Base-by-base conservation (phyloP, 2,329 filamentous ascomycete genomes). In the Venturia aucupariae region DNA sequence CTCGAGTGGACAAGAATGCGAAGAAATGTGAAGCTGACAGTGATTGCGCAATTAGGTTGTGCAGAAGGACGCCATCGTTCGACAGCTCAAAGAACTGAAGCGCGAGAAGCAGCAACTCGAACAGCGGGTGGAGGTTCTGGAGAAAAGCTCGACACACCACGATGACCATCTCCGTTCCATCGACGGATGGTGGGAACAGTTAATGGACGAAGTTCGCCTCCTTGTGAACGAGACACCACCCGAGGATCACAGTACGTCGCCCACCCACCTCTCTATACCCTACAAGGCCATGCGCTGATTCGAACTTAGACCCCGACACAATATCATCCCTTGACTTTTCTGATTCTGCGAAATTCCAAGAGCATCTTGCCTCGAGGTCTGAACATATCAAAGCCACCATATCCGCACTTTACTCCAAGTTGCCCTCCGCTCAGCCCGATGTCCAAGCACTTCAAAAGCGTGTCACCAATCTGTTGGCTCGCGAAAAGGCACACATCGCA, bases 1-100 rank as follows among this genome's bases (percentile, higher is more conserved):
- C 22, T 60, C 27, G 27, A 38, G 19, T 7, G 27, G n/a, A 10
- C 51, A n/a, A 62, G 19, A 59, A 27, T 24, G 32, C 30, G 19
- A 3, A 7, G 22, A 55, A 30, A 19, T 22, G 19, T 11, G n/a
- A 39, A n/a, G 15, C 30, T 63, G 44, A 62, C 41, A 3, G 41
- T 24, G 24, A 24, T 39, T 24, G 27, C 19, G 17, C 39, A 15
- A 10, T 11, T 44, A 65, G 64, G 39, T 60, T 30, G 30, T 65
- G 44, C 64, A 63, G 42, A 99, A 97, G 79, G 94, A 96, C 80
- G 94, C 94, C 68, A 96, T 99, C 74, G 88, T 90, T 72, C 90
- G 95, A 65, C 93, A 97, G 78, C 96, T 99, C 92, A 90, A 92
- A 74, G 94, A 97, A 77, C 97, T 96, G 77, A 96, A 96, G 78